Evolutionary conservation across 768 basidiomycete species (phyloP).

Genomic region (Phanerochaete carnosa): DNA sequence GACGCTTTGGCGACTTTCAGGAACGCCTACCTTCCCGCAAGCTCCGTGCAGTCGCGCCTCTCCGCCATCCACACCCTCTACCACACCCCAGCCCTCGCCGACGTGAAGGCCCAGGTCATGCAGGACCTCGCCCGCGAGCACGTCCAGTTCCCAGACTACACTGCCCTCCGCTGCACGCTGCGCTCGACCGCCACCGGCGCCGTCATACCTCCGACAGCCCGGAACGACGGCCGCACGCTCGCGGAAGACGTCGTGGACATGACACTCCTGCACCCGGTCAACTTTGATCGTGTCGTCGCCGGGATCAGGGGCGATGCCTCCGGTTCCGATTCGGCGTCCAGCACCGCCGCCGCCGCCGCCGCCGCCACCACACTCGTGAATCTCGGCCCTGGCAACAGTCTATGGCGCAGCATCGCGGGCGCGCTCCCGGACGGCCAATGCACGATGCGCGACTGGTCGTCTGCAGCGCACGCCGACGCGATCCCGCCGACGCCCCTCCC

Average conservation of each 20-base stretch:
- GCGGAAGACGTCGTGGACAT: no score
- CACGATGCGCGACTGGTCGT: slow-evolving; percentile 10
- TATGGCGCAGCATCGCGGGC: slow-evolving; percentile 13
- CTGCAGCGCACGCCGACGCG: not conserved
- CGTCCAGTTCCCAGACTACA: slow-evolving; percentile 9
- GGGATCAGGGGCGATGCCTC: not conserved
- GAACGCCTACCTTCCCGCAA: slow-evolving; percentile 4
- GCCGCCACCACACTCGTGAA: slow-evolving; percentile 6
- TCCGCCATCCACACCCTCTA: slow-evolving; percentile 14
- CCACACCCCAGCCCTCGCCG: slow-evolving; percentile 7
- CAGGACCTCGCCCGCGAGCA: slow-evolving; percentile 1
- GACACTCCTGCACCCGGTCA: slow-evolving; percentile 16
- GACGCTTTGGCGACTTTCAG: slow-evolving; percentile 9
- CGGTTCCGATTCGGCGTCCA: no score
- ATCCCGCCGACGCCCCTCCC: not conserved
- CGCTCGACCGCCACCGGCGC: slow-evolving; percentile 13
- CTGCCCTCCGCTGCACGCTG: not conserved
- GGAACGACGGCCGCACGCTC: not conserved
- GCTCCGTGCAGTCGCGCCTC: not conserved
- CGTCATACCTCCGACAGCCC: not conserved
- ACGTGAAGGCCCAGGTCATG: slow-evolving; percentile 9
- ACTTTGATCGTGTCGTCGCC: slow-evolving; percentile 14
- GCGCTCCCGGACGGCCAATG: not conserved
- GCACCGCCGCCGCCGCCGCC: no score
- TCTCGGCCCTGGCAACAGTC: slow-evolving; percentile 15